A percentile compares a stretch with the other conserved stretches of the same genome.
phyloP scores from a whole-genome alignment of 2,329 filamentous ascomycete species.

The Fusarium redolens region DNA sequence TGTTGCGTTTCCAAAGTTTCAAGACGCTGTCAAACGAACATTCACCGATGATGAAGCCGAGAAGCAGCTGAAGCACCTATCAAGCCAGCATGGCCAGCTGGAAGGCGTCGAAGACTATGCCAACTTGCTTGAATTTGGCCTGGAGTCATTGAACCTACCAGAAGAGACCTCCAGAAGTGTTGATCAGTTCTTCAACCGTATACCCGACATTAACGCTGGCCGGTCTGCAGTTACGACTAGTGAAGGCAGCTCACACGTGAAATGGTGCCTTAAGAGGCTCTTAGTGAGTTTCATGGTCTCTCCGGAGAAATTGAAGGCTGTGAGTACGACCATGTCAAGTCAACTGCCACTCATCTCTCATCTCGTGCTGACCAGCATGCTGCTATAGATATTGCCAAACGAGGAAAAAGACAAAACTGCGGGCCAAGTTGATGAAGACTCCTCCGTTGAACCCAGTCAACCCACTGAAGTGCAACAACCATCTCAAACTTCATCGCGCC shows the following conservation, averaged over 20 bases:
- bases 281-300: background rate
- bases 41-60: rapidly evolving
- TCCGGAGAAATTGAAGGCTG: background rate
- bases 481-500: background rate
- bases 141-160: background rate
- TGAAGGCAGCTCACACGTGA: rapidly evolving
- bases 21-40: background rate
- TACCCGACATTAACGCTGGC: rapidly evolving
- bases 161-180: rapidly evolving
- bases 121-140: background rate
- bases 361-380: background rate
- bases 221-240: background rate
- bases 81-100: background rate
- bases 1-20: rapidly evolving
- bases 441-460: background rate
- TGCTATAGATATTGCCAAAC: background rate
- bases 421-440: background rate
- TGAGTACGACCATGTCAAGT: background rate
- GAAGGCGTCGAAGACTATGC: rapidly evolving
- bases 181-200: background rate
- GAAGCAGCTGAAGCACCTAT: background rate
- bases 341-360: background rate
- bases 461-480: background rate
- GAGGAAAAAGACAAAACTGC: background rate
- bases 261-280: background rate